Base-by-base conservation (phyloP, 345 rosid genomes). In the Aquilaria sinensis region DNA sequence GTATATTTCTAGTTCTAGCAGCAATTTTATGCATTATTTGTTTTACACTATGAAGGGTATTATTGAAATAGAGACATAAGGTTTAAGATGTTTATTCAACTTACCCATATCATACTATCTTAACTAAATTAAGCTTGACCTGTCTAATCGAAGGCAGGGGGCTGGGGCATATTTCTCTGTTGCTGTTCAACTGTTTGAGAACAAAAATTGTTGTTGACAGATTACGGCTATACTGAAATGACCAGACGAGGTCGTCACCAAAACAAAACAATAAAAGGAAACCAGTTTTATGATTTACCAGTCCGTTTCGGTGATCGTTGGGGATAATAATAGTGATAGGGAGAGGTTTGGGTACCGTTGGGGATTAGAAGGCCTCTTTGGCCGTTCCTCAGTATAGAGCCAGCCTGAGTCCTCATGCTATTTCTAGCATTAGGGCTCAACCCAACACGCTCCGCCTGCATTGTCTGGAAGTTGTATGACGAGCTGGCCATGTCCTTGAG, bases 401-500 rank as follows among this genome's bases (percentile, higher is more conserved):
- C 23, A 11, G 61, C 76, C 63, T 71, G 82, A 12, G 78, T 45
- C 61, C 90, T 74, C 74, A 61, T 48, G 63, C 91, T 55, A 56
- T 73, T 78, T 72, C 76, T 73, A n/a, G 76, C 51, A 57, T 69
- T 64, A 2, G 78, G 70, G 70, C 86, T 75, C 45, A 78, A 70
- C n/a, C 66, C 16, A 48, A 68, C 55, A 11, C 83, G 78, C 16
- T 82, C 90, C 1, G 83, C 86, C 23, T 78, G 82, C 82, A 62
- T 74, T 6, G 81, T 80, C 66, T 89, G 96, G 70, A 82, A 86
- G 74, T 77, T 71, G 70, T 78, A 81, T 6, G 93, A 86, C 10
- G 93, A 89, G 79, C 93, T 86, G 57, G 96, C 96, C 87, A 89
- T 86, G 73, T 89, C 97, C 78, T 90, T 93, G 57, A 93, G 84